Conservation (phyloP, 2,329 filamentous ascomycete species). For the Hymenoscyphus linearis region DNA sequence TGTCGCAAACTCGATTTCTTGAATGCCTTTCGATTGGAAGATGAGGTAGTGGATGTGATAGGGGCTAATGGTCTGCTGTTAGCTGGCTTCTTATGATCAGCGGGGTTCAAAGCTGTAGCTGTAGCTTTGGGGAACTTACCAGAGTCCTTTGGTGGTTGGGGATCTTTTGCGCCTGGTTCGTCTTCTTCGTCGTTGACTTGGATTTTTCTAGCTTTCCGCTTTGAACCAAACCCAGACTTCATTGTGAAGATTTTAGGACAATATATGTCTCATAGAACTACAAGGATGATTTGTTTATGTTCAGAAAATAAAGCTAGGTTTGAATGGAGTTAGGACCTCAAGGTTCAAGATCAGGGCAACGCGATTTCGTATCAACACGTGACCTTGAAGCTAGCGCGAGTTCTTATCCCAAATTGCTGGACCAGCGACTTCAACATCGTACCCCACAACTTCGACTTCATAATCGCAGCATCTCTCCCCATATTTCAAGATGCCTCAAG, state of each 20-base stretch:
- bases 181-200: constrained; percentile 65
- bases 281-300: not conserved
- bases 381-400: constrained; percentile 17
- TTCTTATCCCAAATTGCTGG: constrained; percentile 3
- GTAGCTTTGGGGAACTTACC: constrained; percentile 22
- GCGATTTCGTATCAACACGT: constrained; percentile 26
- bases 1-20: constrained; percentile 56
- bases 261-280: not conserved
- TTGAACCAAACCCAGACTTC: constrained; percentile 43
- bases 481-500: constrained; percentile 74
- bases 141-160: constrained; percentile 14
- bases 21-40: constrained; percentile 46
- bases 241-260: constrained; percentile 12
- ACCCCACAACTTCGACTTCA: constrained; percentile 6
- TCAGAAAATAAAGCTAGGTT: not conserved
- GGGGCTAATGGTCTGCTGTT: constrained; percentile 20
- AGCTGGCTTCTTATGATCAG: constrained; percentile 28
- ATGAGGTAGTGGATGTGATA: constrained; percentile 24
- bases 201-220: constrained; percentile 72
- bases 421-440: not conserved
- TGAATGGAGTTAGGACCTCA: not conserved
- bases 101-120: constrained; percentile 18
- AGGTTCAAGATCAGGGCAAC: not conserved
- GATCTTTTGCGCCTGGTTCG: constrained; percentile 31
- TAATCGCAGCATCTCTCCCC: constrained; percentile 7